A percentile compares a stretch with the other conserved stretches of the same genome.
Evolutionary conservation across 1,139 yeast genomes (phyloP).

Genomic region (Blastobotrys raffinosifermentans): DNA sequence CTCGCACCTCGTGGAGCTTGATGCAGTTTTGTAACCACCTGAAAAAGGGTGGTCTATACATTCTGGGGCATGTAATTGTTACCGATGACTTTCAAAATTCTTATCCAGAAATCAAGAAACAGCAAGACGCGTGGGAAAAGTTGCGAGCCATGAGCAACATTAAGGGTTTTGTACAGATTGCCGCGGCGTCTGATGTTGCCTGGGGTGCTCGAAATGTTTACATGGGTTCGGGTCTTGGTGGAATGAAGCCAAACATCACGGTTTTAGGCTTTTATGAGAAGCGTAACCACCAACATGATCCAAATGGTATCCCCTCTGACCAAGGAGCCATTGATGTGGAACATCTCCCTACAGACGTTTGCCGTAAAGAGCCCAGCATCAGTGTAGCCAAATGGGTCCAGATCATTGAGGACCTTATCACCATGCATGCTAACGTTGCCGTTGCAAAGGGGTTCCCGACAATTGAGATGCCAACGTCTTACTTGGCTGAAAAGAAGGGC

Average conservation of each 20-base stretch:
- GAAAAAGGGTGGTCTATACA: constrained; percentile 90
- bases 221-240: constrained; percentile 90
- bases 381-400: constrained; percentile 84
- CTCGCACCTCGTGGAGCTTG: constrained; percentile 83
- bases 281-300: constrained; percentile 14
- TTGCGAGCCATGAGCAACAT: constrained; percentile 69
- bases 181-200: constrained; percentile 76
- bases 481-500: constrained; percentile 34
- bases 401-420: constrained; percentile 80
- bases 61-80: constrained; percentile 82
- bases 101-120: constrained; percentile 62
- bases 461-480: constrained; percentile 47
- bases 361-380: constrained; percentile 65
- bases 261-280: constrained; percentile 82
- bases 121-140: constrained; percentile 75
- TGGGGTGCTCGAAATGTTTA: constrained; percentile 97
- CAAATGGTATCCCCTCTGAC: constrained; percentile 10
- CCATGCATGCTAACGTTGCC: constrained; percentile 91
- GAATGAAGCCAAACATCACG: constrained; percentile 94
- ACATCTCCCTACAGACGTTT: constrained; percentile 70
- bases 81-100: constrained; percentile 50
- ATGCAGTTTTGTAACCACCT: constrained; percentile 91
- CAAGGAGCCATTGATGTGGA: constrained; percentile 23
- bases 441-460: constrained; percentile 80
- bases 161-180: constrained; percentile 91